Evolutionary conservation across 192 early-diverging fungal genomes (phyloP), one percentile per base, ranked within the genome.

Genomic region (Kickxella alabastrina): DNA sequence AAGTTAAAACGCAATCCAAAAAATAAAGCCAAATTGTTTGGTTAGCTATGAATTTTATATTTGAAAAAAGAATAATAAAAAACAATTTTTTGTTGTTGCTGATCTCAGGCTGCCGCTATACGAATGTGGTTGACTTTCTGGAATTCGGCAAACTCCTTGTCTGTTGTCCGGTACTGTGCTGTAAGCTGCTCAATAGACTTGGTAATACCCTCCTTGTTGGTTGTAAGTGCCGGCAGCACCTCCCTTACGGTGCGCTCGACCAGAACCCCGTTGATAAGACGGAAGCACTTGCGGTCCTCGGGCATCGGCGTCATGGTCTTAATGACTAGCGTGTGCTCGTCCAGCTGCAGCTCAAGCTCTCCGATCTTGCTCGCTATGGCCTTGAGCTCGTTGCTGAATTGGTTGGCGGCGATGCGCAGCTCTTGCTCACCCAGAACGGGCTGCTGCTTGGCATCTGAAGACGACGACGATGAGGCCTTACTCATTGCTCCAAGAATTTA

Each of bases 211-310:
- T 90, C 88, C 57, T 83, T 80, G 80, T 95, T 95, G 42, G 82
- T 83, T 61, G 87, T 82, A 10, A 98, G 72, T 6, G 87, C 86
- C 18, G 95, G 95, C 25, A 95, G 64, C 7, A 95, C 92, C 52
- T 98, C 92, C 60, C 83, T 81, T 40, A 96, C 88, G 3, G 92
- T 93, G 21, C 92, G 86, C 60, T 98, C 91, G 18, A 96, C 88
- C 24, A 98, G 68, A 9, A 98, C 90, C 36, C 95, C 95, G 47
- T 90, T 89, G 39, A 98, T 85, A 58, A 98, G 71, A 29, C 93
- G 86, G 73, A 90, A 95, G 65, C 92, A 95, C 71, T 92, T 94
- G 46, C 95, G 87, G 43, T 86, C 84, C 39, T 56, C 76, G 22
- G 87, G 78, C 64, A 95, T 78, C 25, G 90, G 87, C 14, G 77